phyloP scores from a whole-genome alignment of 768 basidiomycete genomes.

The Pilatotrama ljubarskyi region DNA sequence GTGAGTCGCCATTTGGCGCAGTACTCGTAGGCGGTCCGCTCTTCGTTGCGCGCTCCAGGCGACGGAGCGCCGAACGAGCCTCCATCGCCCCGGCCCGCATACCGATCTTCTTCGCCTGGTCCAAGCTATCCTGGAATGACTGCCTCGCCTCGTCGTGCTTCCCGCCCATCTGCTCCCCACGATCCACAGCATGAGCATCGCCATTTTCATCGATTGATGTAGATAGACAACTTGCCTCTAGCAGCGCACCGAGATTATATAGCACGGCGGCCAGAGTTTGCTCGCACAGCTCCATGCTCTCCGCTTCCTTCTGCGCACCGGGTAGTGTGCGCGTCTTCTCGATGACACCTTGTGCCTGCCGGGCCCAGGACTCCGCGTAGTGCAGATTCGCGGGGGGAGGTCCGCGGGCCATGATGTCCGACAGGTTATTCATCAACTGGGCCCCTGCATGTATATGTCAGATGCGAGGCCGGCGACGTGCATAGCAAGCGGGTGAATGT shows the following conservation, averaged over 20 bases:
- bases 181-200: not conserved
- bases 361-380: constrained; percentile 63
- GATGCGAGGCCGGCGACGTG: not conserved
- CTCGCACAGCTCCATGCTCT: constrained; percentile 42
- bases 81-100: constrained; percentile 39
- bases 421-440: constrained; percentile 51
- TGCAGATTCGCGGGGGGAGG: constrained; percentile 39
- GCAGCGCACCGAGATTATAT: constrained; percentile 61
- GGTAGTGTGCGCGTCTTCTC: constrained; percentile 29
- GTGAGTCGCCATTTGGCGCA: no score
- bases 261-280: constrained; percentile 55
- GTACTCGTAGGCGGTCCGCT: not conserved
- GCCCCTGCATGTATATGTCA: constrained; percentile 33
- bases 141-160: constrained; percentile 31
- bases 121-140: constrained; percentile 35
- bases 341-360: constrained; percentile 39
- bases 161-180: constrained; percentile 34
- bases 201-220: not conserved
- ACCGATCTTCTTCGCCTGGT: constrained; percentile 33
- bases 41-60: constrained; percentile 26
- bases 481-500: not conserved
- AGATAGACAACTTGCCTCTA: constrained; percentile 36
- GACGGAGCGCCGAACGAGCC: constrained; percentile 35
- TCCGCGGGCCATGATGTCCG: constrained; percentile 41
- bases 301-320: constrained; percentile 1